These are phyloP conservation scores for Scheffersomyces quercinus DNA, from an alignment of 1,139 yeast species.

Conservation along the genomic window DNA sequence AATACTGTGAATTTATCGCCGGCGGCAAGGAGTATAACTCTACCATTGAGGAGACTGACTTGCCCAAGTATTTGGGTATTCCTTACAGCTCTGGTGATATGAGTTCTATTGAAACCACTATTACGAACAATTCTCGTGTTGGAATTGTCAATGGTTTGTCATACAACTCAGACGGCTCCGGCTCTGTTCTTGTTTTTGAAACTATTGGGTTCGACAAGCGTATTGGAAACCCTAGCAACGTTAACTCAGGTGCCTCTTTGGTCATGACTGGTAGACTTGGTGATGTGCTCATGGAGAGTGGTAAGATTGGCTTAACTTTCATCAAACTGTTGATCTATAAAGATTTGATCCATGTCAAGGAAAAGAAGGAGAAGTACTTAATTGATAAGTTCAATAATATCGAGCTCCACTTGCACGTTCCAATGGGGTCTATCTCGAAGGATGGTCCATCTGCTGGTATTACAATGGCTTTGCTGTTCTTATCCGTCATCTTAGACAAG, in stretches of 20 bases:
- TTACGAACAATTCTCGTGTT: conserved; percentile 14
- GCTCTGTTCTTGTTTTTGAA: conserved; percentile 80
- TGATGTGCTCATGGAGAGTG: conserved; percentile 79
- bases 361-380: conserved; percentile 25
- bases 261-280: conserved; percentile 83
- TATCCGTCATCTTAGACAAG: conserved; percentile 67
- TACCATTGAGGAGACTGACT: conserved; percentile 41
- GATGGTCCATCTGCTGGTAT: conserved; percentile 96
- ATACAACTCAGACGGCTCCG: conserved; percentile 85
- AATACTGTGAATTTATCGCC: conserved; percentile 49
- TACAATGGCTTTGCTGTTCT: conserved; percentile 79
- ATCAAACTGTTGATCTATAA: conserved; percentile 59
- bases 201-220: conserved; percentile 56
- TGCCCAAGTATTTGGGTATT: conserved; percentile 54
- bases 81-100: conserved; percentile 32
- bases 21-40: conserved; percentile 31
- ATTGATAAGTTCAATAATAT: conserved; percentile 49
- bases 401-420: conserved; percentile 83
- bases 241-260: conserved; percentile 46
- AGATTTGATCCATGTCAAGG: conserved; percentile 29
- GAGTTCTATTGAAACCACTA: conserved; percentile 15
- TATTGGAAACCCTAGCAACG: conserved; percentile 18
- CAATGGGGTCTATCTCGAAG: conserved; percentile 83
- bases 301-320: conserved; percentile 74
- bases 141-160: conserved; percentile 93